A percentile compares a stretch with the other conserved stretches of the same genome.
These are phyloP conservation scores for Silene vulgaris DNA, from an alignment of 179 eudicot species.

Conservation along the genomic window DNA sequence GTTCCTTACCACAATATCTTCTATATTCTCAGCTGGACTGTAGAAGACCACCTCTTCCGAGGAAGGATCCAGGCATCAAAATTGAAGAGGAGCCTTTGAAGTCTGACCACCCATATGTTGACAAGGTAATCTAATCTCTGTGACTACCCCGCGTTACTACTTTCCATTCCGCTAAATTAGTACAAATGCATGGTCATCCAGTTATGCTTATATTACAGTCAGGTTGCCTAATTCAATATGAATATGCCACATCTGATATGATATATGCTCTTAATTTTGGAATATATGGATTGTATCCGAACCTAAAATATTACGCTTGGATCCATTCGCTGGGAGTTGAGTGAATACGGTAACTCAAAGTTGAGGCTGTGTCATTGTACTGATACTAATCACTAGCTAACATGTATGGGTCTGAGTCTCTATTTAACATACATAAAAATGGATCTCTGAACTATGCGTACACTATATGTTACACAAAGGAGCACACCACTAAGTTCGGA, in stretches of 20 bases:
- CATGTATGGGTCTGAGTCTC: background rate
- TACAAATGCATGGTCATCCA: background rate
- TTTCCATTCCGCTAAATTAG: background rate
- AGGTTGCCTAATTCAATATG: too few species aligned
- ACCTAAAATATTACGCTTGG: too few species aligned
- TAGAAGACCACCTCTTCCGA: conserved; percentile 86
- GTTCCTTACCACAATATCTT: background rate
- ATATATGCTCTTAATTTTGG: too few species aligned
- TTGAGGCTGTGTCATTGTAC: too few species aligned
- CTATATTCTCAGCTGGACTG: conserved; percentile 68
- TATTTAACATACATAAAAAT: background rate
- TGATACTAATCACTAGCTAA: too few species aligned
- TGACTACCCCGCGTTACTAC: background rate
- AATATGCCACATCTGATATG: too few species aligned
- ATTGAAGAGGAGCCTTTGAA: conserved; percentile 76
- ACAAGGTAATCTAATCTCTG: conserved; percentile 50
- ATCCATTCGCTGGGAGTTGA: too few species aligned
- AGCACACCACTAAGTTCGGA: background rate
- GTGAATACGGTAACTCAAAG: too few species aligned
- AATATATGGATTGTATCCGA: too few species aligned
- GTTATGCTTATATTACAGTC: too few species aligned
- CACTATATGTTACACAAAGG: too few species aligned
- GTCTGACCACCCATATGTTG: conserved; percentile 91
- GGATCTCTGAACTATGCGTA: too few species aligned
- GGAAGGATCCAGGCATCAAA: conserved; percentile 75